Evolutionary conservation across 148 eudicot genomes (phyloP).

Genomic region (Diospyros lotus): DNA sequence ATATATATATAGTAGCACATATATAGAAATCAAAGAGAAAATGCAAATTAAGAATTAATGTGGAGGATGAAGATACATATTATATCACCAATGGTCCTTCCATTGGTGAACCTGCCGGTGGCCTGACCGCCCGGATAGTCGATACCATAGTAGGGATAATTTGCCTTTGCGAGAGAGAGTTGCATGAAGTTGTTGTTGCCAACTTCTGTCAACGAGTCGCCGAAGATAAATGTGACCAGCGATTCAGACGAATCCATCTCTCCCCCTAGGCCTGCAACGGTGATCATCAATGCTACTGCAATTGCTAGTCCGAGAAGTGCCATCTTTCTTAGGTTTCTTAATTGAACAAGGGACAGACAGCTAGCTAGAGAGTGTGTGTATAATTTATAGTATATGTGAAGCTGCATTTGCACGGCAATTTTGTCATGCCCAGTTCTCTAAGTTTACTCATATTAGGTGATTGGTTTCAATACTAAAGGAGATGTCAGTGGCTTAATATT

Average conservation of each 20-base stretch:
- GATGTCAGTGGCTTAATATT: background rate
- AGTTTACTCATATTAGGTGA: conserved; percentile 34
- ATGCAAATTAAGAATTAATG: background rate
- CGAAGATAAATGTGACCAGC: conserved; percentile 66
- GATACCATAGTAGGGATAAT: conserved; percentile 74
- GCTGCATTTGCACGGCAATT: background rate
- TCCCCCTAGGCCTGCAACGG: conserved; percentile 5
- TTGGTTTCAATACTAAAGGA: conserved; percentile 3
- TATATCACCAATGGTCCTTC: conserved; percentile 84
- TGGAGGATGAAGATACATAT: conserved; percentile 40
- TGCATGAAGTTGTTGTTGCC: conserved; percentile 82
- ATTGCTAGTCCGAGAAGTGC: conserved; percentile 2
- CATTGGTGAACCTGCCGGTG: conserved; percentile 91
- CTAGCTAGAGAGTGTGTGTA: too few species aligned
- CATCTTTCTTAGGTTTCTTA: conserved; percentile 3
- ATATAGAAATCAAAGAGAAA: background rate
- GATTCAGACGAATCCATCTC: conserved; percentile 17
- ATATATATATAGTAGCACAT: too few species aligned
- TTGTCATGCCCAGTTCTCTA: conserved; percentile 30
- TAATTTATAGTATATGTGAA: conserved; percentile 8
- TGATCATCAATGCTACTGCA: conserved; percentile 5
- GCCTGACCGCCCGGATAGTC: conserved; percentile 65
- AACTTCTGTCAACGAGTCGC: conserved; percentile 94
- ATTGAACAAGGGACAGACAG: too few species aligned
- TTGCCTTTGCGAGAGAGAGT: conserved; percentile 72